Evolutionary conservation across 306 rosid genomes (phyloP).

Genomic region (Corylus americana): DNA sequence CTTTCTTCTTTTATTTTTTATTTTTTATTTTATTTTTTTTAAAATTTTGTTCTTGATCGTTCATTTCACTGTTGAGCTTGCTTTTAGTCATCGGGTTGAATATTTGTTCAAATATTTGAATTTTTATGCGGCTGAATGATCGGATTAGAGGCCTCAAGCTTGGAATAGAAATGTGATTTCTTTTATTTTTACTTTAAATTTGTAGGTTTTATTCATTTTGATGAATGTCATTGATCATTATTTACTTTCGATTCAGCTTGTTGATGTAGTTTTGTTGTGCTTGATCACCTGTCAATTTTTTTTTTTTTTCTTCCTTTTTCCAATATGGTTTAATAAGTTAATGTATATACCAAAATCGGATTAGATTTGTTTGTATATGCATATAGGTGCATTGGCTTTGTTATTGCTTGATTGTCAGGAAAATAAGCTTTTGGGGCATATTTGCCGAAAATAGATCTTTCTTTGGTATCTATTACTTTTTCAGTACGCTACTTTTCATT

Average conservation of each 20-base stretch:
- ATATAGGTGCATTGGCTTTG: constrained; percentile 40
- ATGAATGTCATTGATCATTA: constrained; percentile 20
- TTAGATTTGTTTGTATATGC: constrained; percentile 28
- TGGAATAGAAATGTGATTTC: background rate
- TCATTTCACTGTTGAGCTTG: constrained; percentile 9
- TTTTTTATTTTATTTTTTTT: too few relatives aligned
- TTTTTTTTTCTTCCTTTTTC: background rate
- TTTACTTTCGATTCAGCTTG: constrained; percentile 28
- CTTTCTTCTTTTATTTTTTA: constrained; percentile 15
- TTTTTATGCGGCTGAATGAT: constrained; percentile 34
- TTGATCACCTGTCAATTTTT: background rate
- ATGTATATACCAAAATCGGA: constrained; percentile 21
- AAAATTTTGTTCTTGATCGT: background rate
- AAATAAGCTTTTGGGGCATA: constrained; percentile 22
- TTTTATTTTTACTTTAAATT: background rate
- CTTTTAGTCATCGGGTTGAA: constrained; percentile 18
- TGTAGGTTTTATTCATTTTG: background rate
- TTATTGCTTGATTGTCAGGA: constrained; percentile 24
- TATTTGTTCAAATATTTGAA: background rate
- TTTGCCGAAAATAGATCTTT: constrained; percentile 37
- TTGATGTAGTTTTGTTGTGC: constrained; percentile 19
- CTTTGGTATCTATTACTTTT: constrained; percentile 36
- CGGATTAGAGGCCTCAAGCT: constrained; percentile 34
- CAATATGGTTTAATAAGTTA: constrained; percentile 14
- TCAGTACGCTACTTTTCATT: constrained; percentile 32